Percentiles rank a stretch among this genome's conserved stretches.
Evolutionary conservation across 208 protist species (phyloP).

Genomic region (Crithidia thermophila): DNA sequence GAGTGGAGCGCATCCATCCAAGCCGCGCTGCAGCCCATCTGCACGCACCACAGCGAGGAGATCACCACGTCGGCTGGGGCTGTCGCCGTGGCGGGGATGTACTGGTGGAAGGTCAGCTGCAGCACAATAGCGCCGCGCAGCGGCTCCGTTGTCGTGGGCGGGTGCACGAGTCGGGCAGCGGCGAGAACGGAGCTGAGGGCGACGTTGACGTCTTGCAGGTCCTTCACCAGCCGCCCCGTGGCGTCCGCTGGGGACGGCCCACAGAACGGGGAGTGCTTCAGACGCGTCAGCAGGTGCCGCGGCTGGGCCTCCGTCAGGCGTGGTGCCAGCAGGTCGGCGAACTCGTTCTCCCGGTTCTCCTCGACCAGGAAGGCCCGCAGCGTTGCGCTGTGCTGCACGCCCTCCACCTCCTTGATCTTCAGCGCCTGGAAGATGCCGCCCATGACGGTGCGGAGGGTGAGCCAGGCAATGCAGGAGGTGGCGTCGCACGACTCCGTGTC

Average conservation of each 20-base stretch:
- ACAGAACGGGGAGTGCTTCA: slow-evolving; percentile 49
- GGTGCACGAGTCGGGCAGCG: not conserved
- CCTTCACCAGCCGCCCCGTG: slow-evolving; percentile 22
- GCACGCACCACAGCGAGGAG: slow-evolving; percentile 47
- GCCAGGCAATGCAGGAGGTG: slow-evolving; percentile 38
- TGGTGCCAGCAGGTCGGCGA: slow-evolving; percentile 37
- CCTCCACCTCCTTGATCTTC: slow-evolving; percentile 20
- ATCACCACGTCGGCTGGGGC: slow-evolving; percentile 32
- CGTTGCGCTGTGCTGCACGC: slow-evolving; percentile 24
- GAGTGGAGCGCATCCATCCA: slow-evolving; percentile 17
- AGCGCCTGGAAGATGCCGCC: slow-evolving; percentile 36
- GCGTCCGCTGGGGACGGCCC: slow-evolving; percentile 32
- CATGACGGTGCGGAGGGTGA: slow-evolving; percentile 36
- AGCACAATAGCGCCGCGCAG: slow-evolving; percentile 33
- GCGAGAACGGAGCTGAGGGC: slow-evolving; percentile 21
- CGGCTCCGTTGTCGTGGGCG: slow-evolving; percentile 1
- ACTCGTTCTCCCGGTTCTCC: slow-evolving; percentile 10
- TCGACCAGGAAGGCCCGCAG: slow-evolving; percentile 34
- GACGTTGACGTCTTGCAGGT: slow-evolving; percentile 33
- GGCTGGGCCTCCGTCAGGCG: not conserved
- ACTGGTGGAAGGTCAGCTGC: slow-evolving; percentile 46
- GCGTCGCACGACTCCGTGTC: slow-evolving; percentile 41
- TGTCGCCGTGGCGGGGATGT: slow-evolving; percentile 8
- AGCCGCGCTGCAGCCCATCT: slow-evolving; percentile 15
- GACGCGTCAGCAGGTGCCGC: slow-evolving; percentile 15